Base-by-base conservation (phyloP, 306 rosid genomes). In the Vigna hirtella region DNA sequence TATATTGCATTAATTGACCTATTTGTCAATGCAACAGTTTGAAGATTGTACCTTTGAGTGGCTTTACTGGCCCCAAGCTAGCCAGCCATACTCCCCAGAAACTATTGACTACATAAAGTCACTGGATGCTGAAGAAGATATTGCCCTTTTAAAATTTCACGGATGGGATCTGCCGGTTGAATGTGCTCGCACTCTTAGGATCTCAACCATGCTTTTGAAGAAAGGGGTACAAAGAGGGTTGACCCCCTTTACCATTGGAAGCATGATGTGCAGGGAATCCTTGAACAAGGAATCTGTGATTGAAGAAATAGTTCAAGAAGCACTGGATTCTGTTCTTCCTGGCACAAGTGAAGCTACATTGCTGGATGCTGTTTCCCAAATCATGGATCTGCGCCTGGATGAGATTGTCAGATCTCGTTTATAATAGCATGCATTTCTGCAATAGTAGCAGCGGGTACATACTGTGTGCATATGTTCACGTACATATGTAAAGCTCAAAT, bases 21-120 rank as follows among this genome's bases (percentile, higher is more conserved):
- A 26, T 76, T 76, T 84, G 49, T 17, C 77, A 43, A 76, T 38
- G 40, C 63, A 79, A 85, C 90, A 93, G 97, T 91, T 93, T 77
- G 97, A 93, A 86, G 98, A 93, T 86, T 90, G 96, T 70, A 91
- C 98, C 58, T 93, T 93, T 66, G 98, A 93, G 74, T 93, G 98
- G 98, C 93, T 93, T 40, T 91, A 91, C 75, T 93, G 98, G 98
- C 93, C 98, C 42, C 98, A 93, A 86, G 91, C 98, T 28, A 89
- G 81, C 57, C 78, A 88, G 79, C 91, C 93, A 7, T 93, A 88
- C 84, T 83, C 89, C 12, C 34, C 81, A 4, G 92, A 87, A 83
- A 85, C 83, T 9, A 28, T 91, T 32, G 89, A 91, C 17, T 91
- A 93, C 86, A 79, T 91, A 32, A 88, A 77, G 40, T 91, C 88